Base-by-base conservation (phyloP, 164 flowering plant species). In the Cinnamomum micranthum region DNA sequence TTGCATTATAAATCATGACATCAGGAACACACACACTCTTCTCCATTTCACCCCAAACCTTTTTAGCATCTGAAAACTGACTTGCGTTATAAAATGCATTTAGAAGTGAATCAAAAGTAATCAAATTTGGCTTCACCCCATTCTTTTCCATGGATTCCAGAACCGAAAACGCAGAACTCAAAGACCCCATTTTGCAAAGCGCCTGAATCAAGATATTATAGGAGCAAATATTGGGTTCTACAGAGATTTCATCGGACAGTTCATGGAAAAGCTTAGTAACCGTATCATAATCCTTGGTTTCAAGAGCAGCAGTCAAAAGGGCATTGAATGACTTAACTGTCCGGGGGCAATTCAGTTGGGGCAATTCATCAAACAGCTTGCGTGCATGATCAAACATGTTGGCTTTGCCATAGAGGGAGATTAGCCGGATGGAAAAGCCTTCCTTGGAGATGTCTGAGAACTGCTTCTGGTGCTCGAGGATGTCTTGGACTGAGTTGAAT, bases 311-410 rank as follows among this genome's bases (percentile, higher is more conserved):
- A 11, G 71, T 66, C 69, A 89, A 64, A 60, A 89, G 80, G 60
- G 91, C 89, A 71, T 89, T 89, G 28, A 89, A 60, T 0, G 87
- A 86, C 50, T 50, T 72, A 20, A 83, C 80, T 6, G 87, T 84
- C 1, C 86, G 80, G 22, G 71, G 60, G 76, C 88, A 84, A 2
- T 82, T 81, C 15, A 76, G 70, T 5, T 78, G 71, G 1, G 90
- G 86, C 86, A 89, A 76, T 86, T 89, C 86, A 24, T 87, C 91
- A 75, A 87, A 87, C 85, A 82, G 20, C 28, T 87, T 80, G 73
- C 51, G 74, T 19, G 92, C 92, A 25, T 84, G 78, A 1, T 85
- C 81, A 58, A 82, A 83, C 89, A 87, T 85, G 19, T 82, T 81
- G 7, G 85, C 55, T 70, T 77, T 69, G 0, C 87, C 87, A 60